Percentiles rank a stretch among this genome's conserved stretches.
Conservation (phyloP, 805 yeast genomes). For the Ogataea thermomethanolica region DNA sequence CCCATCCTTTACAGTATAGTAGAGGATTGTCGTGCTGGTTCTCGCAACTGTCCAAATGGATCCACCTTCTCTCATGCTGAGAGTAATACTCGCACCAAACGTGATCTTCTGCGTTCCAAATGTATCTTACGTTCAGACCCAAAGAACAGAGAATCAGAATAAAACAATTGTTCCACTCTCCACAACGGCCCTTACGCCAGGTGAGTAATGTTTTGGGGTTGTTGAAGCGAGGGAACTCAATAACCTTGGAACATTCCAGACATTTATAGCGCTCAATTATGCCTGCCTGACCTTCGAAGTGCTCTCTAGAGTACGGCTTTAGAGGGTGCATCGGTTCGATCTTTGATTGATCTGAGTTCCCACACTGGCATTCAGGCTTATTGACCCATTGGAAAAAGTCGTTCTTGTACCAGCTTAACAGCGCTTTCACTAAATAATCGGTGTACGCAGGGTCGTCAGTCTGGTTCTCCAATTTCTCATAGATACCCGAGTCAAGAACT, state of each 20-base stretch:
- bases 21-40: constrained; percentile 78
- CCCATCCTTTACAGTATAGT: constrained; percentile 83
- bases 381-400: constrained; percentile 85
- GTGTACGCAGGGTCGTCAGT: constrained; percentile 36
- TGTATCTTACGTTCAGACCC: constrained; percentile 61
- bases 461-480: constrained; percentile 36
- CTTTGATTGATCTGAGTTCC: constrained; percentile 36
- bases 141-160: constrained; percentile 65
- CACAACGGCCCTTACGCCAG: constrained; percentile 78
- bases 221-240: constrained; percentile 76
- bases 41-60: constrained; percentile 88
- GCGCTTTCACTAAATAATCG: constrained; percentile 55
- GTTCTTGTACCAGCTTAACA: constrained; percentile 68
- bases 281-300: constrained; percentile 46
- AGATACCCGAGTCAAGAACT: constrained; percentile 64
- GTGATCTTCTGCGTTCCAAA: constrained; percentile 92
- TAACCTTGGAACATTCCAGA: constrained; percentile 39
- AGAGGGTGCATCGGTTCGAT: constrained; percentile 38
- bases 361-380: constrained; percentile 63
- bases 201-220: constrained; percentile 58
- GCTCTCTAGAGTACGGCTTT: constrained; percentile 45
- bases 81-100: constrained; percentile 95
- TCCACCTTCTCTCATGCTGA: constrained; percentile 58
- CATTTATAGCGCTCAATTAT: constrained; percentile 67
- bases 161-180: constrained; percentile 93